phyloP scores from a whole-genome alignment of 768 basidiomycete species.

The Crassisporium funariophilum region DNA sequence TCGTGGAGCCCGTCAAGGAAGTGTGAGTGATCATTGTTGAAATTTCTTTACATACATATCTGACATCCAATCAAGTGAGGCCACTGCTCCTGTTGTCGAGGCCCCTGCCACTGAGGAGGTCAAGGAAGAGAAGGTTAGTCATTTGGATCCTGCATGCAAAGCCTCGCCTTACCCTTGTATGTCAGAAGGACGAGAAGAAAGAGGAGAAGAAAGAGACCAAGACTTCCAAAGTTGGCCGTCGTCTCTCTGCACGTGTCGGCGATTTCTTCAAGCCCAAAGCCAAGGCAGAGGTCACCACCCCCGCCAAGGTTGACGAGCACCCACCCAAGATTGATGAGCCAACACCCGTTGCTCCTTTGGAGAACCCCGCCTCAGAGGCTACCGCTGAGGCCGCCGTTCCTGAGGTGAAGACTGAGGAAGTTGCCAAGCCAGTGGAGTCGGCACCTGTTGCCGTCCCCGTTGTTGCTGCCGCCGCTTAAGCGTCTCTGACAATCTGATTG shows the following conservation, averaged over 20 bases:
- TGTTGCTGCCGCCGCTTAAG: constrained; percentile 82
- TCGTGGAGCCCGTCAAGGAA: constrained; percentile 69
- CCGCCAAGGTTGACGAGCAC: constrained; percentile 86
- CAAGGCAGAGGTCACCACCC: constrained; percentile 62
- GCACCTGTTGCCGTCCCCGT: constrained; percentile 61
- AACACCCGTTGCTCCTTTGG: constrained; percentile 78
- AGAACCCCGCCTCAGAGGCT: constrained; percentile 67
- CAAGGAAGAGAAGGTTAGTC: constrained; percentile 64
- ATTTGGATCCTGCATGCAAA: not conserved
- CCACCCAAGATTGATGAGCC: constrained; percentile 90
- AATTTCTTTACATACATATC: not conserved
- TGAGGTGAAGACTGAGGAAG: constrained; percentile 42
- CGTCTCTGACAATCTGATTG: constrained; percentile 29
- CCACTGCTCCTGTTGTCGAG: constrained; percentile 43
- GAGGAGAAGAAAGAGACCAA: constrained; percentile 50
- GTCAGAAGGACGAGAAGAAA: constrained; percentile 45
- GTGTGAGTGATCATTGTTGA: constrained; percentile 44
- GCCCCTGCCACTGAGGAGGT: constrained; percentile 50
- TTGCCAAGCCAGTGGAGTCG: constrained; percentile 45
- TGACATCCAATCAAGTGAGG: constrained; percentile 18
- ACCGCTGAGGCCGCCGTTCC: constrained; percentile 35
- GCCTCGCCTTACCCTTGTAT: not conserved
- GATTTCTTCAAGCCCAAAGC: constrained; percentile 81
- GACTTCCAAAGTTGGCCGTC: constrained; percentile 71
- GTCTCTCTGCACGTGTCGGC: constrained; percentile 80